A percentile compares a stretch with the other conserved stretches of the same genome.
Evolutionary conservation across 179 eudicot genomes (phyloP).

Genomic region (Actinidia polygama): DNA sequence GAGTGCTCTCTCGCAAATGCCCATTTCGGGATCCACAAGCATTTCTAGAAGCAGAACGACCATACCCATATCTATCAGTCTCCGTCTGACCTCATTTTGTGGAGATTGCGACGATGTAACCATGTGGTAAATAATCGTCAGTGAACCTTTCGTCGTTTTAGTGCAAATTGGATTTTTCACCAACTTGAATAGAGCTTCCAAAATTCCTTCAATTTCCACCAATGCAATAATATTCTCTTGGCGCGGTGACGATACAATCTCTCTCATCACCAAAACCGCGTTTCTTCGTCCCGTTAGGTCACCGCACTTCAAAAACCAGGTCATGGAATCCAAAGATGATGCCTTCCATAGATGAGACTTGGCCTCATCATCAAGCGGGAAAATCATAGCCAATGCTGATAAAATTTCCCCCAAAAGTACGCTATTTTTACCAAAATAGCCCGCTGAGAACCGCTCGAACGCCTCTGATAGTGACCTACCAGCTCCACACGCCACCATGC

Average conservation of each 20-base stretch:
- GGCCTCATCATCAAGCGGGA: slow-evolving; percentile 40
- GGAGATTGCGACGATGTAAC: slow-evolving; percentile 27
- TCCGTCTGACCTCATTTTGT: neutral
- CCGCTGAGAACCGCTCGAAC: slow-evolving; percentile 40
- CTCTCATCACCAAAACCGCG: slow-evolving; percentile 52
- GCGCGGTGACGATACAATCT: slow-evolving; percentile 33
- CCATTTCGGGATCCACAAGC: slow-evolving; percentile 56
- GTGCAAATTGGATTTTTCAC: slow-evolving; percentile 66
- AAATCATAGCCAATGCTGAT: slow-evolving; percentile 33
- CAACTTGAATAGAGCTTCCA: slow-evolving; percentile 56
- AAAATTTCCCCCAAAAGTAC: slow-evolving; percentile 46
- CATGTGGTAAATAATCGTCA: slow-evolving; percentile 55
- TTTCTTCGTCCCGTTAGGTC: slow-evolving; percentile 47
- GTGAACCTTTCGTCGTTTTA: slow-evolving; percentile 62
- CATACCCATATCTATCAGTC: slow-evolving; percentile 48
- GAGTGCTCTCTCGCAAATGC: slow-evolving; percentile 64
- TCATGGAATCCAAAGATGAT: slow-evolving; percentile 43
- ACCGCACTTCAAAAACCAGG: slow-evolving; percentile 49
- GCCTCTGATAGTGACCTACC: slow-evolving; percentile 31
- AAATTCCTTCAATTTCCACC: slow-evolving; percentile 40
- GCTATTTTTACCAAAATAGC: slow-evolving; percentile 24
- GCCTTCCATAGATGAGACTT: slow-evolving; percentile 33
- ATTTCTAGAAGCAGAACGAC: slow-evolving; percentile 55
- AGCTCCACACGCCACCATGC: slow-evolving; percentile 41
- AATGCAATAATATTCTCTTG: slow-evolving; percentile 25